Evolutionary conservation across 2,329 filamentous ascomycete species (phyloP).

Genomic region (Clathrospora elynae): DNA sequence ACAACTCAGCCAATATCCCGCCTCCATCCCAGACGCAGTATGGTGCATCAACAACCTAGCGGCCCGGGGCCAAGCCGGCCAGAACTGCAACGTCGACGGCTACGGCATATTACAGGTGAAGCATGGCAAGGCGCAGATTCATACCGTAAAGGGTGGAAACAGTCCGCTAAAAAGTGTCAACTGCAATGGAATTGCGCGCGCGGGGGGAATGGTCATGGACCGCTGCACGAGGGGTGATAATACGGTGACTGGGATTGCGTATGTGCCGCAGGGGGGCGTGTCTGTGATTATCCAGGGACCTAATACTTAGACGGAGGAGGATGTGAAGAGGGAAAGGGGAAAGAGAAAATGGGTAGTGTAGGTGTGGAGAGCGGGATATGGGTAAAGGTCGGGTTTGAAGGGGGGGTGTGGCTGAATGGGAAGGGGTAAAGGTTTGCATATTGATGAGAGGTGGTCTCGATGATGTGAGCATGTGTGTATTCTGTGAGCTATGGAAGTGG

Average conservation of each 20-base stretch:
- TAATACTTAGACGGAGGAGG: neutral
- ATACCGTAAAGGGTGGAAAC: conserved; percentile 1
- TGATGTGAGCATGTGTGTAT: too few species aligned
- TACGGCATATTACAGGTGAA: neutral
- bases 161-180: conserved; percentile 5
- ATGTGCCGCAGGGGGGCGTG: conserved; percentile 6
- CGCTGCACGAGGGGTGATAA: conserved; percentile 10
- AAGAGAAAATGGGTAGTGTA: too few species aligned
- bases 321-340: neutral
- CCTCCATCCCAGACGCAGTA: too few species aligned
- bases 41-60: too few species aligned
- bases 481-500: too few species aligned
- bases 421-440: too few species aligned
- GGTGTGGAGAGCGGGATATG: too few species aligned
- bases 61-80: too few species aligned
- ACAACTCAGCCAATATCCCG: too few species aligned
- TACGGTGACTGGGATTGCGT: conserved; percentile 8
- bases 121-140: conserved; percentile 1
- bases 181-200: conserved; percentile 9
- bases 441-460: too few species aligned
- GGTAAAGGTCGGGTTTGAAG: too few species aligned
- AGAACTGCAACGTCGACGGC: neutral
- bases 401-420: too few species aligned
- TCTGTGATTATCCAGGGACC: conserved; percentile 4
- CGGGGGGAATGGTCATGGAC: conserved; percentile 13